Conservation (phyloP, 768 basidiomycete genomes). For the Mycena haematopus region DNA sequence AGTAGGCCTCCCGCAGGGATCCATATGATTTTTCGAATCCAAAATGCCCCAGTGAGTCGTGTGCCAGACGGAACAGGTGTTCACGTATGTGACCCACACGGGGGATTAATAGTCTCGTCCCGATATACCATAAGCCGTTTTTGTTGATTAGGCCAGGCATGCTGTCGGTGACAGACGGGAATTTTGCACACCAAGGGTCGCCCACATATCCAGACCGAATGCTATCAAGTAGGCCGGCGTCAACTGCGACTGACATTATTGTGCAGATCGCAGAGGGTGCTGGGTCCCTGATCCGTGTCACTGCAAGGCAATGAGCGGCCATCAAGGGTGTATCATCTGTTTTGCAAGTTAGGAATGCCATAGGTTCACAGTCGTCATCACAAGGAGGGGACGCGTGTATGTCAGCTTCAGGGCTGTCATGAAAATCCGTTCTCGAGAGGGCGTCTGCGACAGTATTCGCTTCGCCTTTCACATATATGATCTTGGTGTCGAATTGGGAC, state of each 20-base stretch:
- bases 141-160: neutral
- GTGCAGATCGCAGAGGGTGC: neutral
- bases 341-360: neutral
- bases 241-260: neutral
- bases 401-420: neutral
- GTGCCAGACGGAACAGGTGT: conserved; percentile 35
- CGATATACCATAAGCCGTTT: conserved; percentile 35
- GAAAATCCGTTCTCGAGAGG: neutral
- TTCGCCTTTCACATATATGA: neutral
- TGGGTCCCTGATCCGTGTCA: neutral
- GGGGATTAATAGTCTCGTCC: conserved; percentile 32
- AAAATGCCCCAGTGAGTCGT: conserved; percentile 42
- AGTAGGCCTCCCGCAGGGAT: conserved; percentile 33
- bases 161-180: neutral
- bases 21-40: conserved; percentile 40
- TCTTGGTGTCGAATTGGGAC: neutral
- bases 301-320: neutral
- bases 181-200: conserved; percentile 21
- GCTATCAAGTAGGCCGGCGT: neutral
- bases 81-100: conserved; percentile 29
- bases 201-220: conserved; percentile 15
- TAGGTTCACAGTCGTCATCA: neutral
- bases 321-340: no score
- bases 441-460: neutral
- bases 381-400: neutral